These are phyloP conservation scores for Lecanicillium sp. DNA, from an alignment of 2,329 filamentous ascomycete genomes.

Conservation along the genomic window DNA sequence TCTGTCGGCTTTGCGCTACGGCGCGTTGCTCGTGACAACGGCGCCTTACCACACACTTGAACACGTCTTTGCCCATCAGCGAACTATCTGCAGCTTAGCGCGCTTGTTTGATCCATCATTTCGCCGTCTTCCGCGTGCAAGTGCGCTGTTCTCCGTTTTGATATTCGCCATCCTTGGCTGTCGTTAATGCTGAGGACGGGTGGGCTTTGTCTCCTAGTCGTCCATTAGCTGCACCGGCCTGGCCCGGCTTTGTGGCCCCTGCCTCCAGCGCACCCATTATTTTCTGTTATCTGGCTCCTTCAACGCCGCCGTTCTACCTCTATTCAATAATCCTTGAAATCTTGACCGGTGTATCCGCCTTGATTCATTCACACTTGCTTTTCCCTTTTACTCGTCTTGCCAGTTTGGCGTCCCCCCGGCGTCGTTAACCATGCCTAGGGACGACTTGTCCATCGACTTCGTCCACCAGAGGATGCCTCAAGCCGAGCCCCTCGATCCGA, in stretches of 20 bases:
- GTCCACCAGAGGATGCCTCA: slow-evolving; percentile 54
- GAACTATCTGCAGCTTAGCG: background rate
- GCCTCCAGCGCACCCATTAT: slow-evolving; percentile 6
- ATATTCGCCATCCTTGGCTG: no score
- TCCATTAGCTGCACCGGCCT: slow-evolving; percentile 7
- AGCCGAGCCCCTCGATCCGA: slow-evolving; percentile 53
- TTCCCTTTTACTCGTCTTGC: slow-evolving; percentile 12
- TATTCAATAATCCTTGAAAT: background rate
- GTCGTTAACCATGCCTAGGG: slow-evolving; percentile 64
- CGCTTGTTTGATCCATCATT: background rate
- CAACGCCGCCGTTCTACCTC: slow-evolving; percentile 3
- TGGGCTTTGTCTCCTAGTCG: slow-evolving; percentile 5
- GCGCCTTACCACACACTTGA: slow-evolving; percentile 9
- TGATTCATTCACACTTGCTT: background rate
- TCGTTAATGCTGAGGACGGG: background rate
- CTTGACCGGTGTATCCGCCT: background rate
- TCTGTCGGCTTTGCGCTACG: slow-evolving; percentile 9
- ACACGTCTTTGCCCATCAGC: slow-evolving; percentile 4
- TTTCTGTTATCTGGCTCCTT: slow-evolving; percentile 5
- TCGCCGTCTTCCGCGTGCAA: background rate
- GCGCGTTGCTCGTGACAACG: slow-evolving; percentile 23
- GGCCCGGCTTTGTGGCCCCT: slow-evolving; percentile 3
- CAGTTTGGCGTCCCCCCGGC: slow-evolving; percentile 17
- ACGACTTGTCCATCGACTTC: slow-evolving; percentile 64
- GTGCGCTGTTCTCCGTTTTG: background rate